Evolutionary conservation across 176 grass and related monocot genomes (phyloP).

Genomic region (Secale cereale): DNA sequence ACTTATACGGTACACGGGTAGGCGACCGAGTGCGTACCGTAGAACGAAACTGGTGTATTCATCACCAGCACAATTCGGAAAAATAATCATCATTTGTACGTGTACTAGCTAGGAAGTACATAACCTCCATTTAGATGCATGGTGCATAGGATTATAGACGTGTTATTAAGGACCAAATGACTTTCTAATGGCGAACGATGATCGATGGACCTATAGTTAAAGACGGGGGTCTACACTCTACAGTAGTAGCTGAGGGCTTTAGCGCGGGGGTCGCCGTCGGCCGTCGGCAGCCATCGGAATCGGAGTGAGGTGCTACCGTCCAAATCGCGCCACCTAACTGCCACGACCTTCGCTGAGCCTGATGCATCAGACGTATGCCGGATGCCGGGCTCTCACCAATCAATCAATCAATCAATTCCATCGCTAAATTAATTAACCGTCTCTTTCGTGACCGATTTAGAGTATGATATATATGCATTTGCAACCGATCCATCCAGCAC

Average conservation of each 20-base stretch:
- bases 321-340: slow-evolving; percentile 22
- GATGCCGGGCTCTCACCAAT: not conserved
- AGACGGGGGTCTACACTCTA: not conserved
- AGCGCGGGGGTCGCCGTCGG: slow-evolving; percentile 8
- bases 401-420: not conserved
- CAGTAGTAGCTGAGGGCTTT: not conserved
- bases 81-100: not conserved
- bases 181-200: not conserved
- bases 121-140: not conserved
- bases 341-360: slow-evolving; percentile 1
- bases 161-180: not conserved
- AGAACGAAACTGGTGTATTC: no score
- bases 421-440: not conserved
- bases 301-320: slow-evolving; percentile 20
- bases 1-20: no score
- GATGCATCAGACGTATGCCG: not conserved
- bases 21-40: no score
- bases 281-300: slow-evolving; percentile 25
- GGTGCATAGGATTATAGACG: not conserved
- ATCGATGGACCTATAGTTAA: not conserved
- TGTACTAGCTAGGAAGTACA: no score
- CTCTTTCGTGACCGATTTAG: not conserved
- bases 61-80: not conserved
- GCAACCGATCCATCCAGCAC: not conserved
- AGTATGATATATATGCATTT: not conserved